These are phyloP conservation scores for Hypomontagnella monticulosa DNA, from an alignment of 495 filamentous ascomycete species.

Conservation along the genomic window DNA sequence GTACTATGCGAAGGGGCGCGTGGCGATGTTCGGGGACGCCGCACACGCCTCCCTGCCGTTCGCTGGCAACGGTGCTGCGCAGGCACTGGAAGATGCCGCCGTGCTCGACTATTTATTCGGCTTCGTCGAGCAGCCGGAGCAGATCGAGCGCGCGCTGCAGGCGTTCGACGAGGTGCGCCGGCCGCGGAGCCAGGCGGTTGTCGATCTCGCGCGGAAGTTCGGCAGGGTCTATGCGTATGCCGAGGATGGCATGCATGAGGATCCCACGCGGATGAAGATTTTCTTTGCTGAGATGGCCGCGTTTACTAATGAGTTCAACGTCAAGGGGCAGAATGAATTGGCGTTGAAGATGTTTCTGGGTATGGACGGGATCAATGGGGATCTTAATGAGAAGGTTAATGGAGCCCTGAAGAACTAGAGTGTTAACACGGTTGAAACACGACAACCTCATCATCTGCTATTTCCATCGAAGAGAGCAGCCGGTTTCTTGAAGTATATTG, in stretches of 20 bases:
- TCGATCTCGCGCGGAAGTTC: slow-evolving; percentile 46
- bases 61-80: slow-evolving; percentile 65
- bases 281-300: slow-evolving; percentile 44
- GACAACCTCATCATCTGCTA: too few species aligned
- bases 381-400: neutral
- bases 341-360: slow-evolving; percentile 36
- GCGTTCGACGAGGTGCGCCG: slow-evolving; percentile 44
- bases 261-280: slow-evolving; percentile 42
- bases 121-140: slow-evolving; percentile 14
- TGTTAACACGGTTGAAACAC: too few species aligned
- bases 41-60: slow-evolving; percentile 70
- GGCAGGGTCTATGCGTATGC: slow-evolving; percentile 50
- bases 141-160: slow-evolving; percentile 40
- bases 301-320: slow-evolving; percentile 49
- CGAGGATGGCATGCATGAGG: slow-evolving; percentile 47
- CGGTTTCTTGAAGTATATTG: too few species aligned
- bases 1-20: slow-evolving; percentile 55
- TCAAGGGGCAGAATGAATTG: slow-evolving; percentile 44
- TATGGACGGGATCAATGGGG: neutral
- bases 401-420: neutral
- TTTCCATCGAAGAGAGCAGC: too few species aligned
- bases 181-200: slow-evolving; percentile 47
- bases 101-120: slow-evolving; percentile 51
- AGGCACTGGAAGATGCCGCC: slow-evolving; percentile 69
- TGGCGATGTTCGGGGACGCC: slow-evolving; percentile 66